Conservation (phyloP, 2,329 filamentous ascomycete species). For the Alternaria conjuncta region DNA sequence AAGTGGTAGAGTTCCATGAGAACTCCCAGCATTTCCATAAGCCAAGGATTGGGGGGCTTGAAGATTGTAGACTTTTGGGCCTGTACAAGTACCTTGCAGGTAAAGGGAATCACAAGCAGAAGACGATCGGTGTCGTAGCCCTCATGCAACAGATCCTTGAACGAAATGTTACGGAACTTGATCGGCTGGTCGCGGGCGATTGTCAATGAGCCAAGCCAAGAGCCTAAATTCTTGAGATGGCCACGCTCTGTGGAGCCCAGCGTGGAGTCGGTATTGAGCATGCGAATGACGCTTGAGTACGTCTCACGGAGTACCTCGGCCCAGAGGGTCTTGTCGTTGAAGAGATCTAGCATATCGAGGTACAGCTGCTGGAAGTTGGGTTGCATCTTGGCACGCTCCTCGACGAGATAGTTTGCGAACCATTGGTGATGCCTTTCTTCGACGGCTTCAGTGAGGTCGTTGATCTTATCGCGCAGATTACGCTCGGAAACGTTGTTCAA, state of each 20-base stretch:
- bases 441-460: slow-evolving; percentile 79
- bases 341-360: slow-evolving; percentile 82
- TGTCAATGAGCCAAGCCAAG: slow-evolving; percentile 92
- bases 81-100: slow-evolving; percentile 92
- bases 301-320: slow-evolving; percentile 91
- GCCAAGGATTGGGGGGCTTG: slow-evolving; percentile 92
- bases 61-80: slow-evolving; percentile 87
- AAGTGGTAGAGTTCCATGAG: slow-evolving; percentile 93
- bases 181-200: slow-evolving; percentile 94
- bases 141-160: slow-evolving; percentile 93
- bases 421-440: slow-evolving; percentile 87
- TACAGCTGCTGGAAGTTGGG: slow-evolving; percentile 96
- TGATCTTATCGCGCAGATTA: slow-evolving; percentile 83
- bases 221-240: slow-evolving; percentile 90
- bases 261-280: slow-evolving; percentile 89
- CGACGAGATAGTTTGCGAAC: slow-evolving; percentile 95
- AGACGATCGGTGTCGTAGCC: slow-evolving; percentile 91
- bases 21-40: slow-evolving; percentile 93
- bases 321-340: slow-evolving; percentile 81
- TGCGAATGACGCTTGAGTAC: slow-evolving; percentile 81
- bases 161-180: slow-evolving; percentile 94
- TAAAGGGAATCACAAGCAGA: slow-evolving; percentile 92
- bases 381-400: slow-evolving; percentile 95
- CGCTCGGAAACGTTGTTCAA: slow-evolving; percentile 95
- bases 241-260: slow-evolving; percentile 84